Evolutionary conservation across 2,329 filamentous ascomycete genomes (phyloP).

Genomic region (Sporothrix luriei): DNA sequence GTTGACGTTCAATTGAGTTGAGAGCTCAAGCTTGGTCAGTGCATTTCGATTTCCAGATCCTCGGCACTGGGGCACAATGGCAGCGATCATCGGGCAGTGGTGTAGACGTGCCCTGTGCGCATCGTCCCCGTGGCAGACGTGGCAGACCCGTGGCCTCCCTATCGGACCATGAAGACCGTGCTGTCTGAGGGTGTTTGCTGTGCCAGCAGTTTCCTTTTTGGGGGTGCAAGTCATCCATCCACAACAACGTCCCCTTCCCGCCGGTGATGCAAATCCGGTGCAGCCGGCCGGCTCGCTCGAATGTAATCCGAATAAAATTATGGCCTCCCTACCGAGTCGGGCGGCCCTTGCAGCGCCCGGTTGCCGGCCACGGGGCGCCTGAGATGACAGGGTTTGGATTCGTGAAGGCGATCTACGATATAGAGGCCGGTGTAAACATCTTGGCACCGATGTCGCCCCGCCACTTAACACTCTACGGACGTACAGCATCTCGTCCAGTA

Average conservation of each 20-base stretch:
- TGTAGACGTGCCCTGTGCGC: not conserved
- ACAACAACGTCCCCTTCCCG: not conserved
- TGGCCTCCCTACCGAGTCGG: conserved; percentile 15
- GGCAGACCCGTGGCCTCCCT: not conserved
- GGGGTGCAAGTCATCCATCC: not conserved
- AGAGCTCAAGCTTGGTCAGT: not conserved
- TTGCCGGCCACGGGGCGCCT: not conserved
- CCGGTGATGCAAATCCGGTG: not conserved
- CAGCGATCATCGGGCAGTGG: conserved; percentile 7
- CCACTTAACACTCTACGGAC: not conserved
- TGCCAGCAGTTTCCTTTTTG: not conserved
- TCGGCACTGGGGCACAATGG: not conserved
- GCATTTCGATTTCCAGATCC: not conserved
- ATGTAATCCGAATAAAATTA: not conserved
- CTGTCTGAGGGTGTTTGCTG: not conserved
- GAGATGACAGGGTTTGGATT: not conserved
- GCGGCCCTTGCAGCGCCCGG: not conserved
- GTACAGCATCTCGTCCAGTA: not conserved
- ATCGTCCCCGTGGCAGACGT: not conserved
- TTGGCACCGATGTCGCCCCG: too few species aligned
- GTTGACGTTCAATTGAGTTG: not conserved
- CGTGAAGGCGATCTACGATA: not conserved
- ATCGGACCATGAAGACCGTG: not conserved
- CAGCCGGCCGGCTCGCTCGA: not conserved
- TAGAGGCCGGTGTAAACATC: too few species aligned